Evolutionary conservation across 2,329 filamentous ascomycete species (phyloP).

Genomic region (Leptoxyphium fumago): DNA sequence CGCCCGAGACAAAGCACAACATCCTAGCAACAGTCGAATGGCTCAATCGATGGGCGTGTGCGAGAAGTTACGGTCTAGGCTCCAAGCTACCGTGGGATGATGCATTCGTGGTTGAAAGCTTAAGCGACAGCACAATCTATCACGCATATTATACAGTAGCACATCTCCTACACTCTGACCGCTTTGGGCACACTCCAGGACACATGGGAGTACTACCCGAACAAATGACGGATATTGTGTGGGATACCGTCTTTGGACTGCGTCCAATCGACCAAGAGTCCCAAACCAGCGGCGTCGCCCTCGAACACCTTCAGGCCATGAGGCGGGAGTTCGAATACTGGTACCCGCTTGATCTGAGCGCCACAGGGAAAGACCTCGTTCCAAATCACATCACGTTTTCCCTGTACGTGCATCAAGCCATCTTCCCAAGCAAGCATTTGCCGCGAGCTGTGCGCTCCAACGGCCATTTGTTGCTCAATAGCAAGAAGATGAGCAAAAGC

Average conservation of each 20-base stretch:
- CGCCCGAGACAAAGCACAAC: conserved; percentile 37
- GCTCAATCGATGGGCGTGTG: conserved; percentile 93
- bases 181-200: conserved; percentile 65
- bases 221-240: conserved; percentile 88
- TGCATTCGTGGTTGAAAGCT: conserved; percentile 77
- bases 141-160: conserved; percentile 54
- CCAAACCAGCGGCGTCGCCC: conserved; percentile 51
- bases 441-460: conserved; percentile 75
- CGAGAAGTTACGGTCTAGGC: conserved; percentile 78
- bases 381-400: conserved; percentile 94
- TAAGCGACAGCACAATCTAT: conserved; percentile 88
- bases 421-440: conserved; percentile 83
- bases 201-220: conserved; percentile 56
- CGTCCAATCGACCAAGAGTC: conserved; percentile 52
- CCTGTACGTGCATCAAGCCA: conserved; percentile 81
- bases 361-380: conserved; percentile 85
- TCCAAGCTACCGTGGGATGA: conserved; percentile 91
- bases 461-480: conserved; percentile 85
- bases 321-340: conserved; percentile 91
- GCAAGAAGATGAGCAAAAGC: conserved; percentile 96
- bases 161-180: conserved; percentile 55
- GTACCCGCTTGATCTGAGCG: conserved; percentile 80
- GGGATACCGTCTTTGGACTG: conserved; percentile 87
- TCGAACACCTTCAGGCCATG: conserved; percentile 62
- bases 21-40: conserved; percentile 80